A percentile compares a stretch with the other conserved stretches of the same genome.
Conservation (phyloP, 139 green algal genomes). For the Volvox reticuliferus region DNA sequence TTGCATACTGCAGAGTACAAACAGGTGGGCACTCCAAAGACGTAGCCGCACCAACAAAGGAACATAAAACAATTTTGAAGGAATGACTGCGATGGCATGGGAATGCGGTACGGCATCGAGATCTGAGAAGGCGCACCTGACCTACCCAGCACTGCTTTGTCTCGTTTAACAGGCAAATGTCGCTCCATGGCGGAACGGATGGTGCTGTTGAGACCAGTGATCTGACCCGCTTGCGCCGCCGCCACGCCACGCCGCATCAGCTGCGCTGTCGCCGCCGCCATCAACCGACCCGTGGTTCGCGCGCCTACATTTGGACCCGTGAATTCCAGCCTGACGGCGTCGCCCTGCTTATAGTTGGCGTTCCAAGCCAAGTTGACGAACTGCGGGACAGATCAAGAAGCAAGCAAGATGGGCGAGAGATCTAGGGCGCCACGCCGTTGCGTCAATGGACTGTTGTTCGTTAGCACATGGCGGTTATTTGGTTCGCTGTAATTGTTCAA, state of each 20-base stretch:
- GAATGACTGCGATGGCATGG: too few species aligned
- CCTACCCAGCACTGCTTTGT: neutral
- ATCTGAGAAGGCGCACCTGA: neutral
- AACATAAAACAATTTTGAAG: too few species aligned
- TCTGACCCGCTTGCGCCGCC: neutral
- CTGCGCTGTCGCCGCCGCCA: constrained; percentile 8
- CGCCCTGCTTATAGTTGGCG: constrained; percentile 13
- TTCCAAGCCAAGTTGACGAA: constrained; percentile 19
- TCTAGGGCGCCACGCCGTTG: too few species aligned
- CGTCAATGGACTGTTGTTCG: too few species aligned
- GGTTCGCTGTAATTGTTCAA: too few species aligned
- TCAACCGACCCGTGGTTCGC: constrained; percentile 27
- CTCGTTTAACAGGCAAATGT: neutral
- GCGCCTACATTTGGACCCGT: constrained; percentile 3
- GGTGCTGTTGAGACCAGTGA: neutral
- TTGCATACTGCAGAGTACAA: too few species aligned
- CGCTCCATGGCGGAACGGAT: constrained; percentile 19
- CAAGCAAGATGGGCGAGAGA: too few species aligned
- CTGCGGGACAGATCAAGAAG: neutral
- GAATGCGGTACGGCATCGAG: too few species aligned
- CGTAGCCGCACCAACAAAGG: too few species aligned
- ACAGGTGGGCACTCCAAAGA: too few species aligned
- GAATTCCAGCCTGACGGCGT: neutral
- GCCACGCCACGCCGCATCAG: constrained; percentile 3
- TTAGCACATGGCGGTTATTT: too few species aligned